Base-by-base conservation (phyloP, 2,329 filamentous ascomycete species). In the Saccharata proteae region DNA sequence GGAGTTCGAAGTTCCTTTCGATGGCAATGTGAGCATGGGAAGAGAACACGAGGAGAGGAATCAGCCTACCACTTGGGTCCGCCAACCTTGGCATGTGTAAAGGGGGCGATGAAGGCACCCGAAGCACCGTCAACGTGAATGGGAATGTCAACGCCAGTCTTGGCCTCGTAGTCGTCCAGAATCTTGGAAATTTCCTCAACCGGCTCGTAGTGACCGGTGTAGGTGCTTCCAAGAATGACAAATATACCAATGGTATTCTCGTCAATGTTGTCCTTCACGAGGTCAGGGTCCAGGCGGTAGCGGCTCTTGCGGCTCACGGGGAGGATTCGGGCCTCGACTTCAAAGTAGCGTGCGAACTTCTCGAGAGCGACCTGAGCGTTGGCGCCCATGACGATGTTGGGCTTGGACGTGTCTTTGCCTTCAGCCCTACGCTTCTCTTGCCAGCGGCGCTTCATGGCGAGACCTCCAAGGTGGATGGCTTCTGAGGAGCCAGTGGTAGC, bases 181-280 rank as follows among this genome's bases (percentile, higher is more conserved):
- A 81, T 66, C 12, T 73, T 64, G 13, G 69, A 71, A 13, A 83
- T 68, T 43, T 75, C 71, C 47, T 80, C 71, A 0, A 82, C 76
- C 0, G 77, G 75, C 51, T 82, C 77, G 39, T 76, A 82, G 45
- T 82, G 75, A 0, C 78, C 77, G 0, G 78, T 83, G 42, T 82
- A 83, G 0, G 78, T 83, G 30, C 67, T 75, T 3, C 78, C 77
- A 4, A 83, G 46, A 32, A 82, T 82, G 1, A 78, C 73, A 44
- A 80, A 82, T 0, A 83, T 59, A n/a, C 78, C 78, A 42, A 83
- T 81, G 0, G 78, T 83, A 42, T 82, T 82, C 53, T 82, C 77
- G 38, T 83, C 77, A 19, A 82, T 65, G 39, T 77, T 77, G 43
- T 80, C 49, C 44, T 67, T 71, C 1, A 81, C 72, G 16, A 74